phyloP scores from a whole-genome alignment of 202 grass and related monocot species.

The Setaria viridis region DNA sequence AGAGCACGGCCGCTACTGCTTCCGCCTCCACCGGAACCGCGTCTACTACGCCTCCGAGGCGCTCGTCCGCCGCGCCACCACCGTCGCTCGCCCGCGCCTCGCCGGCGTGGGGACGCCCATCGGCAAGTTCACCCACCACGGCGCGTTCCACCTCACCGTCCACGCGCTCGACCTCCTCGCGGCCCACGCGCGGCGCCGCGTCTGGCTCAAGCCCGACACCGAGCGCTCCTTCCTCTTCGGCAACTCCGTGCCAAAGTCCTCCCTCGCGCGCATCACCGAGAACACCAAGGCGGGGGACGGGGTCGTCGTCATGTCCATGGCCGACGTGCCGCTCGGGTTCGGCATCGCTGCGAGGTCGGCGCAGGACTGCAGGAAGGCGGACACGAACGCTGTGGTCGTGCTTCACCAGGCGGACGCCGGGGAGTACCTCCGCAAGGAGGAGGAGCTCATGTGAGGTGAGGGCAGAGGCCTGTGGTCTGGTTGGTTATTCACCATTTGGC shows the following conservation, averaged over 20 bases:
- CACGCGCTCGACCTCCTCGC: constrained; percentile 84
- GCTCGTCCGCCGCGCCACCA: constrained; percentile 74
- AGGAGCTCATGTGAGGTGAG: constrained; percentile 75
- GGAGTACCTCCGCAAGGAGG: constrained; percentile 84
- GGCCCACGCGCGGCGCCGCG: constrained; percentile 77
- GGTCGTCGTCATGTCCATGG: constrained; percentile 86
- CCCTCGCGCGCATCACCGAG: constrained; percentile 65
- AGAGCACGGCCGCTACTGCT: constrained; percentile 72
- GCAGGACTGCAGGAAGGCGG: constrained; percentile 88
- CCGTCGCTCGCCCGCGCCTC: constrained; percentile 63
- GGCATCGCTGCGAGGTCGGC: constrained; percentile 70
- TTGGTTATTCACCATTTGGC: background rate
- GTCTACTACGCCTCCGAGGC: constrained; percentile 84
- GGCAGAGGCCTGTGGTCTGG: background rate
- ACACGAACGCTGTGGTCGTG: constrained; percentile 78
- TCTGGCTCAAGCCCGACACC: constrained; percentile 89
- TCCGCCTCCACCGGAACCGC: constrained; percentile 89
- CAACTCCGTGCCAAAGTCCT: constrained; percentile 82
- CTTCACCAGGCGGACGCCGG: constrained; percentile 78
- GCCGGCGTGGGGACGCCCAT: constrained; percentile 72
- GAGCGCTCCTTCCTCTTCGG: constrained; percentile 90
- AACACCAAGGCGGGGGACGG: constrained; percentile 73
- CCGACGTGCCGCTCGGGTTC: constrained; percentile 82
- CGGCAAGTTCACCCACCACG: constrained; percentile 85
- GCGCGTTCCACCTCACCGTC: constrained; percentile 80